Evolutionary conservation across 805 yeast species (phyloP).

Genomic region (Ogataea methylovora): DNA sequence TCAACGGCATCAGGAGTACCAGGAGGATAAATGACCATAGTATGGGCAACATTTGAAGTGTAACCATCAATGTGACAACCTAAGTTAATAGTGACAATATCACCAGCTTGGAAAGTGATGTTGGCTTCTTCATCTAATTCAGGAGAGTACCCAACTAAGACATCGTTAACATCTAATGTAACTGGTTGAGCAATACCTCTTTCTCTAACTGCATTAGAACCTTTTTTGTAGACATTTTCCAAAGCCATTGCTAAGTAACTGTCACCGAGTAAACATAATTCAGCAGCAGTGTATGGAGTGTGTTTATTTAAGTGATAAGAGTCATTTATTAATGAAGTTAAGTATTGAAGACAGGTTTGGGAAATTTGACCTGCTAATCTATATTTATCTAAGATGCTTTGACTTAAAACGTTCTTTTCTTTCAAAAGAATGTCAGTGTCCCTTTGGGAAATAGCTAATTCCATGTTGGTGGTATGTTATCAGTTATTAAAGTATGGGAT

Average conservation of each 20-base stretch:
- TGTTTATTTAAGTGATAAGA: constrained; percentile 56
- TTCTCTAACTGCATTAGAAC: constrained; percentile 54
- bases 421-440: constrained; percentile 68
- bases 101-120: constrained; percentile 59
- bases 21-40: constrained; percentile 75
- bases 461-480: constrained; percentile 36
- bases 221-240: constrained; percentile 48
- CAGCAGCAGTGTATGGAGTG: constrained; percentile 47
- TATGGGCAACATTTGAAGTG: constrained; percentile 81
- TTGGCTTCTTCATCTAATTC: constrained; percentile 58
- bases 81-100: constrained; percentile 72
- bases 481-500: no score
- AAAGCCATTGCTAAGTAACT: constrained; percentile 58
- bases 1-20: constrained; percentile 26
- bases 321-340: constrained; percentile 60
- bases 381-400: constrained; percentile 66
- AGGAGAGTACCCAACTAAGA: constrained; percentile 77
- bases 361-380: constrained; percentile 84
- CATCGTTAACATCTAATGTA: constrained; percentile 74
- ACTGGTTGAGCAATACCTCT: constrained; percentile 94
- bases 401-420: constrained; percentile 62
- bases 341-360: constrained; percentile 70
- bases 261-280: constrained; percentile 79
- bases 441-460: constrained; percentile 65
- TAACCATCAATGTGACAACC: constrained; percentile 97